Evolutionary conservation across 495 filamentous ascomycete genomes (phyloP).

Genomic region (Melanomma pulvis-pyrius): DNA sequence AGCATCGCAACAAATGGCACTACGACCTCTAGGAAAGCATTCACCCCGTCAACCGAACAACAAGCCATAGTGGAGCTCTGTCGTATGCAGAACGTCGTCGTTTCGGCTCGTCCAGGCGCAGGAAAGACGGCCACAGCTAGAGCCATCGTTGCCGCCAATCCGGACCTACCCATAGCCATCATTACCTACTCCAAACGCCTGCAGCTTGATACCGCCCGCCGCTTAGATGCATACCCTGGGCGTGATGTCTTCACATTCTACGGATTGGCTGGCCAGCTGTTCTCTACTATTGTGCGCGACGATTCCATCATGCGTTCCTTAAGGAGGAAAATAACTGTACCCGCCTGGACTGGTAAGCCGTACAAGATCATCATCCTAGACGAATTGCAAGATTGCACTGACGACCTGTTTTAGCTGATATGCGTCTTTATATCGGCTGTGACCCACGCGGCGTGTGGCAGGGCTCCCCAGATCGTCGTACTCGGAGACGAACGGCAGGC

Average conservation of each 20-base stretch:
- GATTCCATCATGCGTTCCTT: too few relatives aligned
- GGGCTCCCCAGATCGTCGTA: too few relatives aligned
- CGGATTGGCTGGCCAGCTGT: background rate
- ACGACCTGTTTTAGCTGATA: too few relatives aligned
- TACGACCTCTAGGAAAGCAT: too few relatives aligned
- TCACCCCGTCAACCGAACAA: background rate
- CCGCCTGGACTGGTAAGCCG: too few relatives aligned
- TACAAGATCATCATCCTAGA: too few relatives aligned
- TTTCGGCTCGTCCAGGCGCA: conserved; percentile 2
- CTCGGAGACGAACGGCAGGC: too few relatives aligned
- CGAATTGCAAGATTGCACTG: too few relatives aligned
- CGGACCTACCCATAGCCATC: background rate
- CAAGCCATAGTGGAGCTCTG: background rate
- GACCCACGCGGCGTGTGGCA: too few relatives aligned
- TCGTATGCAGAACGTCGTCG: background rate
- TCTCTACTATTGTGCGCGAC: background rate
- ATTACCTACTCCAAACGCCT: conserved; percentile 4
- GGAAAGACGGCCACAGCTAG: conserved; percentile 2
- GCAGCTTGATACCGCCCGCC: background rate
- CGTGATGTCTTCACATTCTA: background rate
- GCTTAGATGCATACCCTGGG: background rate
- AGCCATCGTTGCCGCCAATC: conserved; percentile 4
- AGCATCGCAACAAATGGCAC: too few relatives aligned
- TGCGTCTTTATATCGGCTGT: too few relatives aligned
- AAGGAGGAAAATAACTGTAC: too few relatives aligned